Evolutionary conservation across 2,329 filamentous ascomycete species (phyloP).

Genomic region (Ophiostoma angusticollis): DNA sequence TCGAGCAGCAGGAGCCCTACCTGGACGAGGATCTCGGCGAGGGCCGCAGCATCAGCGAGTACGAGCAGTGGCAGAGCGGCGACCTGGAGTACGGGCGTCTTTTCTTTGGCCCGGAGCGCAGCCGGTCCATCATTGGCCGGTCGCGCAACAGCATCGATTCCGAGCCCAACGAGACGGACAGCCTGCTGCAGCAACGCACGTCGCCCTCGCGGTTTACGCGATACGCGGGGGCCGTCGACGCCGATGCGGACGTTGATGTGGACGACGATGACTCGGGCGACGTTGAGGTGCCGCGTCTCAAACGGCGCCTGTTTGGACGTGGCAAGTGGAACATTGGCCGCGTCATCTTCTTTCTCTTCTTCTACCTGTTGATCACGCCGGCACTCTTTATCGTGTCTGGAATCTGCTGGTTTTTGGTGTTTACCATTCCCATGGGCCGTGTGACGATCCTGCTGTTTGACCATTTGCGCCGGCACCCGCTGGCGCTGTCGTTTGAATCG

Average conservation of each 20-base stretch:
- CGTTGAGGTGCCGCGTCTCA: constrained; percentile 34
- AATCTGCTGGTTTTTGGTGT: constrained; percentile 92
- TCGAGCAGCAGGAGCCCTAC: constrained; percentile 90
- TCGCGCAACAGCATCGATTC: constrained; percentile 85
- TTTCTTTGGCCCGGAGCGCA: constrained; percentile 79
- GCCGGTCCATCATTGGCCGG: constrained; percentile 70
- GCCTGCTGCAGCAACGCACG: constrained; percentile 57
- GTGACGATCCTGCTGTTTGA: constrained; percentile 81
- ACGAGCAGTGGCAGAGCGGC: constrained; percentile 97
- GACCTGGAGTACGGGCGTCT: constrained; percentile 90
- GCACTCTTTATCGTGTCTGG: constrained; percentile 73
- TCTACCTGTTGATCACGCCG: constrained; percentile 84
- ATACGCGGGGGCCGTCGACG: constrained; percentile 1
- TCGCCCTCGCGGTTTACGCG: not conserved
- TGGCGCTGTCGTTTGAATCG: constrained; percentile 86
- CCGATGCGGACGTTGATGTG: not conserved
- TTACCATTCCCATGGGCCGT: constrained; percentile 97
- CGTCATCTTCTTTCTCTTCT: constrained; percentile 91
- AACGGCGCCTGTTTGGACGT: constrained; percentile 82
- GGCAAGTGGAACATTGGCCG: constrained; percentile 92
- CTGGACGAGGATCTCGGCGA: constrained; percentile 90
- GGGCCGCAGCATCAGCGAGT: constrained; percentile 93
- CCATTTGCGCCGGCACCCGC: constrained; percentile 81
- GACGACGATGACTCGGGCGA: constrained; percentile 11
- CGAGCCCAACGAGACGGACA: constrained; percentile 70